Evolutionary conservation across 108 stramenopile genomes (phyloP), one percentile per base, ranked within the genome.

Genomic region (Craspedostauros australis): DNA sequence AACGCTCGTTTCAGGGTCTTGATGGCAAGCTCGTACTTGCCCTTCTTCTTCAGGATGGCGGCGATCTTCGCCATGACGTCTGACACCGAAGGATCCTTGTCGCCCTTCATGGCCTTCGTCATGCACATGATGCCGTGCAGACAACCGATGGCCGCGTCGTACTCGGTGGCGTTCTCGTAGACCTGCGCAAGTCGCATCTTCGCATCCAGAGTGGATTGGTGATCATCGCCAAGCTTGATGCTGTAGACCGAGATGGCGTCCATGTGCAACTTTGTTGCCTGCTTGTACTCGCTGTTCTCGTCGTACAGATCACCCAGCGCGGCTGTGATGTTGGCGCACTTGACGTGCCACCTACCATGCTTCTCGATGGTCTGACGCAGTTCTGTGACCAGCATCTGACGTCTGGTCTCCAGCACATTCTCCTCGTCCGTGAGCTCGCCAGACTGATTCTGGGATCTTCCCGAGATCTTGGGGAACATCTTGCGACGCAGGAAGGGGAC

Each of bases 171-270:
- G 45, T 77, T 66, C 16, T 75, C 66, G 32, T 64, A 54, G 3
- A 77, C 60, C 24, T 53, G 49, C 7, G 57, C 80, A 11, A 82
- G 42, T 1, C 72, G 69, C 25, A 64, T 19, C 23, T 57, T 64
- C 41, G 70, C 63, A 34, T 67, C 66, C 9, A 77, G 4, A 1
- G 76, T 72, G 5, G 23, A 61, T 12, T 30, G 16, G 54, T 75
- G 38, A 46, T 82, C 56, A 50, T 82, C 80, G n/a, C 80, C 80
- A 2, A 77, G 70, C 30, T 75, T 77, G 14, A 55, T 38, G 53
- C 64, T 72, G 49, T 64, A 77, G n/a, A 82, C 73, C 7, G 72
- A 55, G 5, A 77, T 48, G 29, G 70, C 73, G 55, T 82, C 76
- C 46, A 55, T 43, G 55, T 75, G 67, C 2, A 77, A 55, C 18